Base-by-base conservation (phyloP, 352 stramenopile genomes). In the Phytophthora agathidicida region DNA sequence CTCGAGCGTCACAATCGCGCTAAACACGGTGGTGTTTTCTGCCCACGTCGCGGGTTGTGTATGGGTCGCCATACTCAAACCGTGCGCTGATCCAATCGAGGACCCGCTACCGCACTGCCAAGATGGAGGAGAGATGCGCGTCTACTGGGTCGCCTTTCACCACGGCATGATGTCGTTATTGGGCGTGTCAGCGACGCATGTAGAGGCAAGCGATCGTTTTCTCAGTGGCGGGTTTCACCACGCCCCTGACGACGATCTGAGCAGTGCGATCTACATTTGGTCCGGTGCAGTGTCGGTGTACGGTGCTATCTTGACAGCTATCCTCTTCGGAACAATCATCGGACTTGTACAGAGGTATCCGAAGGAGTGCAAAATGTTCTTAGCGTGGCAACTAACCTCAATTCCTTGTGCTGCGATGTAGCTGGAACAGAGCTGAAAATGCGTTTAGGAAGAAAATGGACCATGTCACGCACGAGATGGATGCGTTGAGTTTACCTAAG, bases 401-500 rank as follows among this genome's bases (percentile, higher is more conserved):
- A 26, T 17, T 19, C 32, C 22, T 60, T 45, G 30, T 56, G 24
- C 13, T 45, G 4, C n/a, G 13, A 17, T 45, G 38, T 60, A 81
- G 78, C 44, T 80, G 71, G 69, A 87, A 87, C 50, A 77, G 79
- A 47, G 75, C 71, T 0, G 79, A 86, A 54, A 83, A 87, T 37
- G 63, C 70, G 14, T 89, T 89, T 31, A 70, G 79, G 2, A 89
- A 89, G 53, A 86, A 86, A 59, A 84, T 89, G 79, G 79, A 89
- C 43, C 76, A 87, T 17, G 75, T 89, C 41, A 68, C 62, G 2
- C 71, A 87, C 52, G 79, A 89, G 42, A 89, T 89, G 79, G 75
- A 89, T 23, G 75, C 76, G 17, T 55, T 87, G 31, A 62, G 67
- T 43, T 64, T 89, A 8, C 74, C 79, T 3, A 80, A 86, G 22